Percentiles rank a stretch among this genome's conserved stretches.
Evolutionary conservation across 148 eudicot genomes (phyloP).

Genomic region (Hydrangea macrophylla): DNA sequence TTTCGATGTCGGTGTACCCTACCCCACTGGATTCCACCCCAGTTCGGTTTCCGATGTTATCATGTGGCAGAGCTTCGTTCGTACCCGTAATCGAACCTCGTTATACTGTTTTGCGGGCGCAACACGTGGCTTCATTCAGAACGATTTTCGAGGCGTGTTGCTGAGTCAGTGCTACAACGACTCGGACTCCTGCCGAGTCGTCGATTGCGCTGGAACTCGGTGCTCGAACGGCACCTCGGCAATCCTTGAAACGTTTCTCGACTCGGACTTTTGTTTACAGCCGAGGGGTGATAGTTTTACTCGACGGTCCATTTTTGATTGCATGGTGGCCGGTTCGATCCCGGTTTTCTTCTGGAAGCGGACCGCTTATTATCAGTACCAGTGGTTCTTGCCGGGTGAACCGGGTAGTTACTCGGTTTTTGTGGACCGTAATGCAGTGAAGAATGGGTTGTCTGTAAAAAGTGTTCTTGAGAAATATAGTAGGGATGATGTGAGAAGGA

Average conservation of each 20-base stretch:
- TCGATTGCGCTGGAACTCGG: conserved; percentile 58
- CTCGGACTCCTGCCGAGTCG: conserved; percentile 49
- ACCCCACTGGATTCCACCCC: conserved; percentile 84
- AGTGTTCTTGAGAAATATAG: conserved; percentile 42
- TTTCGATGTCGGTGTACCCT: conserved; percentile 67
- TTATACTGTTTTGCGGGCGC: conserved; percentile 81
- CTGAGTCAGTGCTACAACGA: conserved; percentile 58
- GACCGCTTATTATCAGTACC: conserved; percentile 77
- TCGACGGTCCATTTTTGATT: conserved; percentile 80
- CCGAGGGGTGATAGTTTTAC: conserved; percentile 93
- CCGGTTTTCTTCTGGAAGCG: conserved; percentile 92
- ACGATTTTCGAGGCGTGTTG: conserved; percentile 65
- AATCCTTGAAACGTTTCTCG: conserved; percentile 63
- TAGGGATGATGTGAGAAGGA: conserved; percentile 46
- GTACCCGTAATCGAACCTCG: conserved; percentile 34
- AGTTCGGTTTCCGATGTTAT: conserved; percentile 21
- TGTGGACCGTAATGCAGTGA: conserved; percentile 66
- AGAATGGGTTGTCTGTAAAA: conserved; percentile 60
- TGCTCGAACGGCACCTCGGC: conserved; percentile 61
- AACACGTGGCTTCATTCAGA: conserved; percentile 56
- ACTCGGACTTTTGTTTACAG: conserved; percentile 78
- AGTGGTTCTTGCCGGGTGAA: conserved; percentile 78
- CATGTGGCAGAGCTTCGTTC: conserved; percentile 52
- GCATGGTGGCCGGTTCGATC: conserved; percentile 92
- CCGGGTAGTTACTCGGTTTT: conserved; percentile 90